phyloP scores from a whole-genome alignment of 257 asterid species.

The Petrea volubilis region DNA sequence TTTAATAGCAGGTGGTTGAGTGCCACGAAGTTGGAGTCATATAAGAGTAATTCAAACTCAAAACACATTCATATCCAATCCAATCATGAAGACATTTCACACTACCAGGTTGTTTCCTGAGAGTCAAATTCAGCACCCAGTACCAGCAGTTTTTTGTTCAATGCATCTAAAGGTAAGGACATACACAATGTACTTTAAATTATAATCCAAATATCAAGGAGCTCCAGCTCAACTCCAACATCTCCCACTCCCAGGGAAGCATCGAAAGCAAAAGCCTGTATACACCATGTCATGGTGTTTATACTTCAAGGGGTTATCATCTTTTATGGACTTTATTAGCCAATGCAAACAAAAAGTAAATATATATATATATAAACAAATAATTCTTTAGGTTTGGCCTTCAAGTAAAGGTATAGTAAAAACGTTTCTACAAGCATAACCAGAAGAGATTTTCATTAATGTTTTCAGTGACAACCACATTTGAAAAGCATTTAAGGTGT shows the following conservation, averaged over 20 bases:
- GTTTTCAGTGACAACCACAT: neutral
- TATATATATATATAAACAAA: neutral
- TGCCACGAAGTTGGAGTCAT: neutral
- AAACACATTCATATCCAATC: neutral
- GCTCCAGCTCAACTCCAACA: constrained; percentile 11
- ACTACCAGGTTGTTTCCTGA: neutral
- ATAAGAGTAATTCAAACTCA: neutral
- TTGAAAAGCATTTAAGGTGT: neutral
- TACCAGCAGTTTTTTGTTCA: neutral
- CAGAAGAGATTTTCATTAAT: neutral
- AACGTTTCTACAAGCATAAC: neutral
- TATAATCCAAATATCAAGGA: neutral
- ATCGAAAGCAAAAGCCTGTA: constrained; percentile 5
- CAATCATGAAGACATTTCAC: neutral
- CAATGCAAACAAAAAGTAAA: neutral
- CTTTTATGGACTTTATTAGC: neutral
- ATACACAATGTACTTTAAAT: neutral
- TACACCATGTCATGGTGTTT: constrained; percentile 3
- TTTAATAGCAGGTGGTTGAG: neutral
- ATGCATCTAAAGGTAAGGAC: neutral
- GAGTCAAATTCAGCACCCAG: neutral
- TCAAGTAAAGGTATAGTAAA: neutral
- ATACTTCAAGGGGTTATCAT: neutral
- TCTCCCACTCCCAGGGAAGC: constrained; percentile 13
- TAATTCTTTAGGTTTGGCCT: neutral